phyloP scores from a whole-genome alignment of 768 basidiomycete species.

The Megacollybia marginata region DNA sequence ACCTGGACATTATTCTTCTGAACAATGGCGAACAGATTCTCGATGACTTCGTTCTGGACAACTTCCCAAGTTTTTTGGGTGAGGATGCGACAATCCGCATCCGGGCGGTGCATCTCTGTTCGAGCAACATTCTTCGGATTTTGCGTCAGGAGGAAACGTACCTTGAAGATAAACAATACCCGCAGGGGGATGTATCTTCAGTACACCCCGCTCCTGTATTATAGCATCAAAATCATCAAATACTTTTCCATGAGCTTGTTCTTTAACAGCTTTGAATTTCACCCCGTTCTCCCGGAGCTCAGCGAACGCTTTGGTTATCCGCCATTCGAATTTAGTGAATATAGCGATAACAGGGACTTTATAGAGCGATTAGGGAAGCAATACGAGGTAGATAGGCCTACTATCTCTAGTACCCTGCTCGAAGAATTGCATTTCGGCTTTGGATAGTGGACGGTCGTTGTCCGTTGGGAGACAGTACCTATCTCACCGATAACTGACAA shows the following conservation, averaged over 20 bases:
- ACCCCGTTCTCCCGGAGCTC: background rate
- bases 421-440: slow-evolving; percentile 1
- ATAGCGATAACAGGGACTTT: slow-evolving; percentile 2
- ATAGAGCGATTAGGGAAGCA: background rate
- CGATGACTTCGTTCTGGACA: too few species aligned
- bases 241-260: background rate
- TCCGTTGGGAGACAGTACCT: slow-evolving; percentile 3
- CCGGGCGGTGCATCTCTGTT: too few species aligned
- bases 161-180: too few species aligned
- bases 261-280: background rate
- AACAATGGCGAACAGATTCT: too few species aligned
- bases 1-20: too few species aligned
- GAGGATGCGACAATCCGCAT: too few species aligned
- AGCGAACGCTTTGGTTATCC: background rate
- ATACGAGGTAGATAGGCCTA: background rate
- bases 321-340: slow-evolving; percentile 4
- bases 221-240: background rate
- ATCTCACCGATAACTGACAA: background rate
- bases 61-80: too few species aligned
- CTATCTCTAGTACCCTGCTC: background rate
- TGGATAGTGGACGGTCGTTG: slow-evolving; percentile 1
- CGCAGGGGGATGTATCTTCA: too few species aligned
- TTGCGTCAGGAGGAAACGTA: too few species aligned
- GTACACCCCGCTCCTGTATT: too few species aligned
- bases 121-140: too few species aligned